Base-by-base conservation (phyloP, 257 asterid genomes). In the Cruciata laevipes region DNA sequence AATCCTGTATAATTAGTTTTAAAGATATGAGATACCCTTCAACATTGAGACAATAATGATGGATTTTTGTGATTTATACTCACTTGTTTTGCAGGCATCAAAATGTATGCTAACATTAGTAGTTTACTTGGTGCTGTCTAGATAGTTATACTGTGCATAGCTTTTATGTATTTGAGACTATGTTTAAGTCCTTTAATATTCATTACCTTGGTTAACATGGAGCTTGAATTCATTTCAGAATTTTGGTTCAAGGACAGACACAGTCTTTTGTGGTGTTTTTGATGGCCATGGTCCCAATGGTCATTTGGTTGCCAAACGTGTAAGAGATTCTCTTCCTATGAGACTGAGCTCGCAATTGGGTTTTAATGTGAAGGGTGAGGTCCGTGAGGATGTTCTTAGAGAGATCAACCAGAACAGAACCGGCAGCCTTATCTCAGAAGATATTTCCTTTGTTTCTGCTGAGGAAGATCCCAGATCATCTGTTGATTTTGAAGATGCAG, bases 281-380 rank as follows among this genome's bases (percentile, higher is more conserved):
- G 97, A 87, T 74, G 98, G 96, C 10, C 97, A 92, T 11, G 98
- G 97, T 57, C 98, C 98, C 20, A 82, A 82, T 4, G 97, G 98
- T 67, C 98, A 92, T 77, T 57, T 89, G 93, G 98, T 92, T 61
- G 98, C 98, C 20, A 92, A 76, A 77, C 81, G 86, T 70, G 98
- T 92, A 52, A 73, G 97, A 79, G 98, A 92, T 78, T 81, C 86
- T 66, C 96, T 92, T 73, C 98, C 97, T 21, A 76, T 82, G 80
- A 89, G 84, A 68, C 82, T 92, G 74, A 85, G 91, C 74, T 79
- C 96, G 38, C 87, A 85, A 37, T 87, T 93, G 98, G 96, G 89
- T 80, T 85, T 85, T 72, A 86, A 74, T 76, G 65, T 76, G 40
- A 87, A 85, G 78, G 73, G 84, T 27, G 86, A n/a, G n/a, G n/a